Conservation (phyloP, 306 rosid species). For the Hippophae gyantsensis region DNA sequence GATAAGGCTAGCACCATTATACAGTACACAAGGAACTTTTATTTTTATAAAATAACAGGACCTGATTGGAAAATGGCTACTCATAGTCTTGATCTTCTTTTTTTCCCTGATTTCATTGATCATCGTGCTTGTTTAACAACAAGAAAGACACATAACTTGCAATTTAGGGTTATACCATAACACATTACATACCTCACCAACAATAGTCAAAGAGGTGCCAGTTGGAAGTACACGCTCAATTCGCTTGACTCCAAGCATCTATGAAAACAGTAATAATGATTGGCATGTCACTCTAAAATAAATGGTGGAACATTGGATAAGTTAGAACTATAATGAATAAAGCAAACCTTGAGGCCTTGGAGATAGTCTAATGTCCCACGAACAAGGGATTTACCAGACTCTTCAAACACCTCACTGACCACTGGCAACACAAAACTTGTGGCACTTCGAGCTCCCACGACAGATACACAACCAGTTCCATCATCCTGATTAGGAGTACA, state of each 20-base stretch:
- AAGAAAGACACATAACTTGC: too few relatives aligned
- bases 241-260: constrained; percentile 98
- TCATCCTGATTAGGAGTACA: constrained; percentile 49
- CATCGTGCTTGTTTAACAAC: too few relatives aligned
- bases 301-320: not conserved
- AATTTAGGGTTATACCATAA: not conserved
- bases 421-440: constrained; percentile 78
- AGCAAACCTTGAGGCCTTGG: constrained; percentile 86
- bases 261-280: constrained; percentile 14
- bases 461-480: constrained; percentile 70
- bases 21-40: too few relatives aligned
- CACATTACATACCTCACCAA: constrained; percentile 75
- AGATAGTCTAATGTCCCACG: constrained; percentile 98
- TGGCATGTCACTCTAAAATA: constrained; percentile 4
- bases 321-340: constrained; percentile 11
- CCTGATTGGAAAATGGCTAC: too few relatives aligned
- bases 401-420: constrained; percentile 89
- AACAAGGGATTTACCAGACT: constrained; percentile 86
- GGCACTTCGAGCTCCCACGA: constrained; percentile 89
- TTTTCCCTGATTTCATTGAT: too few relatives aligned
- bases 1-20: too few relatives aligned
- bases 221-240: constrained; percentile 89
- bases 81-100: too few relatives aligned
- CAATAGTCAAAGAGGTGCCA: constrained; percentile 91
- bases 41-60: too few relatives aligned